A percentile compares a stretch with the other conserved stretches of the same genome.
These are phyloP conservation scores for Phlyctochytrium bullatum DNA, from an alignment of 192 early-diverging fungal species.

Conservation along the genomic window DNA sequence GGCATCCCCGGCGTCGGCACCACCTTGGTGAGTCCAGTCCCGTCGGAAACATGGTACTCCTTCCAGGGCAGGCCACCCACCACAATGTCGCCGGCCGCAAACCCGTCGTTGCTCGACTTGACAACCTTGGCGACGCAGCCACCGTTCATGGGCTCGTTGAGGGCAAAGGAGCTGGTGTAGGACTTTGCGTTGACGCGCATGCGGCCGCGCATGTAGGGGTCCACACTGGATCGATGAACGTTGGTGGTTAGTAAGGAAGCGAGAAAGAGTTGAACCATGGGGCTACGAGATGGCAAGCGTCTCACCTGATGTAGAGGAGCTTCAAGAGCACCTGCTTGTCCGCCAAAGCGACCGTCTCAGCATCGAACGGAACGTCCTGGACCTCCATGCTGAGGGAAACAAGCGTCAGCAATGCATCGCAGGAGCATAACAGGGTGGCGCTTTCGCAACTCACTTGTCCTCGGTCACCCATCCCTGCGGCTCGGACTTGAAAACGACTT, in stretches of 20 bases:
- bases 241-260: background rate
- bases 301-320: slow-evolving; percentile 62
- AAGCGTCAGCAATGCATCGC: background rate
- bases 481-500: slow-evolving; percentile 42
- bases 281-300: slow-evolving; percentile 34
- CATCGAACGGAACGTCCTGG: slow-evolving; percentile 37
- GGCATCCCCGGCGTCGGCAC: slow-evolving; percentile 42
- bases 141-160: slow-evolving; percentile 63
- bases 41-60: slow-evolving; percentile 43
- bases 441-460: background rate
- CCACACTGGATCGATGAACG: slow-evolving; percentile 24
- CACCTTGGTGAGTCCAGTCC: slow-evolving; percentile 17
- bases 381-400: slow-evolving; percentile 41
- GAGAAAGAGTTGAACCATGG: background rate
- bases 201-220: slow-evolving; percentile 73
- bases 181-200: slow-evolving; percentile 53
- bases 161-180: slow-evolving; percentile 46
- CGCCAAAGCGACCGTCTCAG: slow-evolving; percentile 39
- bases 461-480: slow-evolving; percentile 32
- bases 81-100: slow-evolving; percentile 64
- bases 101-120: slow-evolving; percentile 58
- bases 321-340: slow-evolving; percentile 55
- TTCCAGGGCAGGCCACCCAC: slow-evolving; percentile 59
- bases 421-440: background rate
- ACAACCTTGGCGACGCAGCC: slow-evolving; percentile 64